Base-by-base conservation (phyloP, 768 basidiomycete genomes). In the Naematelia aurantialba region DNA sequence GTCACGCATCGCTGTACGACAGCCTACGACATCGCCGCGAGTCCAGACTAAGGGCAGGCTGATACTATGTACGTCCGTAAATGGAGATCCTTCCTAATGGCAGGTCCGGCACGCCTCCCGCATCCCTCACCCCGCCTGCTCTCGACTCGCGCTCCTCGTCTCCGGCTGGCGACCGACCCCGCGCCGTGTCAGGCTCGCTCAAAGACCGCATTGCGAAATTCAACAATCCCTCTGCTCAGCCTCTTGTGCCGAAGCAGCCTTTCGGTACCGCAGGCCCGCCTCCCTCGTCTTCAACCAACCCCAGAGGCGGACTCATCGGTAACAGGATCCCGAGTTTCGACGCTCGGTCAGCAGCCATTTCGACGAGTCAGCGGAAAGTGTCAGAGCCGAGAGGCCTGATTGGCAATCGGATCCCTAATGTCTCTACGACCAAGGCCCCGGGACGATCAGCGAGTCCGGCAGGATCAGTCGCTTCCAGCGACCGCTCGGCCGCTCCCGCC, bases 191-290 rank as follows among this genome's bases (percentile, higher is more conserved):
- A 14, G 72, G 69, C n/a, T 70, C 72, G 4, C 63, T 73, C 60
- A 73, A 73, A 69, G 72, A 73, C 49, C 60, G 72, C 26, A 73
- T 73, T 29, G 72, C 72, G 1, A 67, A 63, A 52, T 73, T 73
- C 61, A 69, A 73, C 60, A 69, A 70, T 44, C 67, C 69, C 12
- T 65, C 65, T 26, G 72, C 72, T 4, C 50, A 67, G 10, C 72
- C 72, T 14, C 72, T 69, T 14, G 52, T 73, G 8, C 72, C 72
- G 12, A 67, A 55, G 45, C 62, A 61, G 11, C 65, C 69, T 14
- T 73, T 67, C 62, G 67, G 67, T 4, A 47, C 48, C 11, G 42
- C 65, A 14, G 66, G 62, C 3, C 54, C 58, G 5, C 52, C 60
- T 11, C 54, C 47, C 12, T 51, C 60, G 12, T 52, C 61, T 17